A percentile compares a stretch with the other conserved stretches of the same genome.
phyloP scores from a whole-genome alignment of 192 early-diverging fungal genomes.

The Dissophora globulifera region DNA sequence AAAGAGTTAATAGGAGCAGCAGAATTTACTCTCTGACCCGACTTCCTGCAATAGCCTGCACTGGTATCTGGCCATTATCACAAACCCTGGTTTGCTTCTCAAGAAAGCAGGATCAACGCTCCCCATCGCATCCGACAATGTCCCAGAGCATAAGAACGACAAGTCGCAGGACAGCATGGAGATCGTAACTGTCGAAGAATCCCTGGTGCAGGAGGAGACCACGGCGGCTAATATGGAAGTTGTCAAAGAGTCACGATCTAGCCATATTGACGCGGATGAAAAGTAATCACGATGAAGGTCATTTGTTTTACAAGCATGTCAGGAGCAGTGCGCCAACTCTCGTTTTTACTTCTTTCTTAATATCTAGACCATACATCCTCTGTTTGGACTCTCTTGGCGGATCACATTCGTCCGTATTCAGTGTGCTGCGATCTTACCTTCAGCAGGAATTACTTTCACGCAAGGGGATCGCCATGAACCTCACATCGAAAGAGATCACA shows the following conservation, averaged over 20 bases:
- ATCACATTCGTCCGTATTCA: conserved; percentile 27
- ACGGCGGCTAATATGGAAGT: conserved; percentile 19
- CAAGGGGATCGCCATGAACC: conserved; percentile 10
- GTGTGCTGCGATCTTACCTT: conserved; percentile 24
- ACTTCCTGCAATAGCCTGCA: conserved; percentile 64
- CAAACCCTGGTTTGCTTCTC: conserved; percentile 70
- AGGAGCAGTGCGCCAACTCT: not conserved
- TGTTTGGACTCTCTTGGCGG: conserved; percentile 37
- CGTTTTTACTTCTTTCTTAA: not conserved
- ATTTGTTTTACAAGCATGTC: too few relatives aligned
- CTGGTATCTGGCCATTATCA: conserved; percentile 89
- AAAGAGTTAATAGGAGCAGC: not conserved
- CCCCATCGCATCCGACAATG: not conserved
- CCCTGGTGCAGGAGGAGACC: not conserved
- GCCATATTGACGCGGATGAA: conserved; percentile 8
- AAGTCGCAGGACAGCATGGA: not conserved
- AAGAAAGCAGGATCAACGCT: not conserved
- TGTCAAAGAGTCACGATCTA: not conserved
- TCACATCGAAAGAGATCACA: conserved; percentile 30
- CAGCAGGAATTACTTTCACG: conserved; percentile 26
- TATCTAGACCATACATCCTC: conserved; percentile 27
- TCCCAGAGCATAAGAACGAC: not conserved
- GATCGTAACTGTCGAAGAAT: not conserved
- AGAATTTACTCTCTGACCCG: not conserved
- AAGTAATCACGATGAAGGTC: too few relatives aligned